A percentile compares a stretch with the other conserved stretches of the same genome.
phyloP scores from a whole-genome alignment of 1,284 basidiomycete species.

The Ustilago curta region DNA sequence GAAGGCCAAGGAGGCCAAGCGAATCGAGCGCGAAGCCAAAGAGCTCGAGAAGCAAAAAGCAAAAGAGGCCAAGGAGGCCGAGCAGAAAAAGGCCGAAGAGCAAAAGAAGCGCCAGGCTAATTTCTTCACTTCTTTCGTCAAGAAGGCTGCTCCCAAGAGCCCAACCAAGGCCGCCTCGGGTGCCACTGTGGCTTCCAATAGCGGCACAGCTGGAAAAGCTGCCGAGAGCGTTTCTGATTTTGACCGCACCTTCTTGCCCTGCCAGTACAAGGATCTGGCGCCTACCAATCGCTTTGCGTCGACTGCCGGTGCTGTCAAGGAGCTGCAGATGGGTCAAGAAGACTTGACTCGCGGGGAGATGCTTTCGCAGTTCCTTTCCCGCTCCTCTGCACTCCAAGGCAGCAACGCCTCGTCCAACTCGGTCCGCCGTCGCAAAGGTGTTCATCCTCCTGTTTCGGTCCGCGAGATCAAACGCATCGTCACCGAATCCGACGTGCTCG shows the following conservation, averaged over 20 bases:
- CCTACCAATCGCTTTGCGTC: conserved; percentile 59
- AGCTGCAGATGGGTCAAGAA: conserved; percentile 21
- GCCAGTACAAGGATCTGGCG: conserved; percentile 64
- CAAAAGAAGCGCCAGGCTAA: conserved; percentile 52
- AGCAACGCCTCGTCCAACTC: neutral
- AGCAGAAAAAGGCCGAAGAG: conserved; percentile 72
- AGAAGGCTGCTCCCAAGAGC: conserved; percentile 47
- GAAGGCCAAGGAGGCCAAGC: conserved; percentile 49
- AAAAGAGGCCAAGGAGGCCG: conserved; percentile 60
- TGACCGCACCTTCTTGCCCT: conserved; percentile 63
- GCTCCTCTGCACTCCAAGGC: conserved; percentile 20
- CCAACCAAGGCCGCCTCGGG: conserved; percentile 9
- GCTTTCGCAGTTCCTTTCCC: conserved; percentile 47
- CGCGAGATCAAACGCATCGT: conserved; percentile 66
- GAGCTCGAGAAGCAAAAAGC: conserved; percentile 67
- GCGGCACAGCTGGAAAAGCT: conserved; percentile 17
- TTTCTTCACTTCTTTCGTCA: conserved; percentile 63
- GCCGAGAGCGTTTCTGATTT: conserved; percentile 50
- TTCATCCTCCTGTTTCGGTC: conserved; percentile 58
- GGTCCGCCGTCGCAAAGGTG: conserved; percentile 33
- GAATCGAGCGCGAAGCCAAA: conserved; percentile 49
- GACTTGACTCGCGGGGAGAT: conserved; percentile 35
- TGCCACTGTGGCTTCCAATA: conserved; percentile 14
- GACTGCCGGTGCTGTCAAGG: conserved; percentile 1
- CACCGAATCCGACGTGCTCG: conserved; percentile 65